These are phyloP conservation scores for Pichia sp. DNA, from an alignment of 1,139 yeast species.

Conservation along the genomic window DNA sequence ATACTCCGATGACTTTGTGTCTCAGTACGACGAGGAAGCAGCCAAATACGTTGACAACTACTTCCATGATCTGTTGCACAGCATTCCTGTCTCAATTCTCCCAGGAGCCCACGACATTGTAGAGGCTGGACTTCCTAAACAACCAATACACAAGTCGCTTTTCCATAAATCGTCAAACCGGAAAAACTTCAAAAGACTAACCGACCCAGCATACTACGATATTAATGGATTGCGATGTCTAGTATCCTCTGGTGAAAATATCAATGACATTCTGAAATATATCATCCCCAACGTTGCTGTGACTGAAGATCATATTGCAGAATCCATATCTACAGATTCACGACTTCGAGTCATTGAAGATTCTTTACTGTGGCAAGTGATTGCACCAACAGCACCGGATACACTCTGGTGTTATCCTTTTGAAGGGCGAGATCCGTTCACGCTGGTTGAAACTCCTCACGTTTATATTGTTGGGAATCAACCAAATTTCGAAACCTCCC, in stretches of 20 bases:
- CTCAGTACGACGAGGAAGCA: slow-evolving; percentile 46
- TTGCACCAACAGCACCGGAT: slow-evolving; percentile 95
- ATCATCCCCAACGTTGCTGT: slow-evolving; percentile 37
- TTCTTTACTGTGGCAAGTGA: slow-evolving; percentile 76
- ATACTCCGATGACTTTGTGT: slow-evolving; percentile 50
- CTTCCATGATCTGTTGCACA: slow-evolving; percentile 51
- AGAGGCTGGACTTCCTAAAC: slow-evolving; percentile 83
- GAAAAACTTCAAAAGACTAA: slow-evolving; percentile 44
- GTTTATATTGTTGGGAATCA: slow-evolving; percentile 87
- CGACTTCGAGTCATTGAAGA: slow-evolving; percentile 59
- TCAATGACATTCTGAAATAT: slow-evolving; percentile 72
- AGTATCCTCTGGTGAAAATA: slow-evolving; percentile 82
- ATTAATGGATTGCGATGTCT: slow-evolving; percentile 53
- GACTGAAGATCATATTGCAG: slow-evolving; percentile 28
- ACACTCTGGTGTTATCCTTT: slow-evolving; percentile 89
- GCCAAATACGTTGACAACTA: slow-evolving; percentile 50
- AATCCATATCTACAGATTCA: slow-evolving; percentile 27
- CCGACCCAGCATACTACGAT: slow-evolving; percentile 76
- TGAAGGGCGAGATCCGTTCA: slow-evolving; percentile 76
- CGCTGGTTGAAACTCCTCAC: slow-evolving; percentile 73
- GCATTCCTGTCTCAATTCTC: slow-evolving; percentile 69
- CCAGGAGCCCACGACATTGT: slow-evolving; percentile 88
- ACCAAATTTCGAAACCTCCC: slow-evolving; percentile 45
- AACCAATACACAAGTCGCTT: slow-evolving; percentile 74
- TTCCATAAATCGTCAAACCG: slow-evolving; percentile 47